Base-by-base conservation (phyloP, 805 yeast genomes). In the Pichia manshurica region DNA sequence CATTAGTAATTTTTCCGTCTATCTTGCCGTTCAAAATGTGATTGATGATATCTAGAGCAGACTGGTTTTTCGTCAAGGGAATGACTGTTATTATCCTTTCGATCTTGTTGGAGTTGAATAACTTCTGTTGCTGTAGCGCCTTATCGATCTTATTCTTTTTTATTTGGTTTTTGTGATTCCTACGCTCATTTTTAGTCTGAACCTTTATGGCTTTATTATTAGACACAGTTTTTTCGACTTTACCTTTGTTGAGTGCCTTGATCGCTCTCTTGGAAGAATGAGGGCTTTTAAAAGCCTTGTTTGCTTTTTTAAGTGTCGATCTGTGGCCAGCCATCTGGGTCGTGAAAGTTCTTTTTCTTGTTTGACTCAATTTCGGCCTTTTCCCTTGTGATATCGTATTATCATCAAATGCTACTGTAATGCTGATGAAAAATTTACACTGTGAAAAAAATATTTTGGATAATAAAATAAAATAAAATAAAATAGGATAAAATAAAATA, bases 241-340 rank as follows among this genome's bases (percentile, higher is more conserved):
- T 90, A 51, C 98, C 98, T 61, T 85, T 90, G 58, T 71, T 72
- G 50, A 79, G 72, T 54, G 87, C 86, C 62, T 89, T 95, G 59
- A 91, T 66, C 32, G 89, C 79, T 51, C 96, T 85, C 62, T 93
- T 93, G 13, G 95, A 79, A 19, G 96, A 78, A 71, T 93, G 99
- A 62, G 82, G 85, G 2, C 96, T 79, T 64, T 93, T 95, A 75
- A 88, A 95, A 9, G 90, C 77, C 69, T 93, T 93, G 60, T 91
- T 96, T 42, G 81, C 81, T 61, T 82, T 82, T 66, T 88, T 91
- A 39, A 87, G 69, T 3, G 96, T 80, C 12, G 91, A 74, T 63
- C 98, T 78, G 64, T 93, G 98, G 58, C 86, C 86, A 40, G 84
- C 87, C 84, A 82, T 80, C 3, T 19, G 39, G 34, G 21, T n/a